These are phyloP conservation scores for Thozetella sp. DNA, from an alignment of 495 filamentous ascomycete genomes.

Conservation along the genomic window DNA sequence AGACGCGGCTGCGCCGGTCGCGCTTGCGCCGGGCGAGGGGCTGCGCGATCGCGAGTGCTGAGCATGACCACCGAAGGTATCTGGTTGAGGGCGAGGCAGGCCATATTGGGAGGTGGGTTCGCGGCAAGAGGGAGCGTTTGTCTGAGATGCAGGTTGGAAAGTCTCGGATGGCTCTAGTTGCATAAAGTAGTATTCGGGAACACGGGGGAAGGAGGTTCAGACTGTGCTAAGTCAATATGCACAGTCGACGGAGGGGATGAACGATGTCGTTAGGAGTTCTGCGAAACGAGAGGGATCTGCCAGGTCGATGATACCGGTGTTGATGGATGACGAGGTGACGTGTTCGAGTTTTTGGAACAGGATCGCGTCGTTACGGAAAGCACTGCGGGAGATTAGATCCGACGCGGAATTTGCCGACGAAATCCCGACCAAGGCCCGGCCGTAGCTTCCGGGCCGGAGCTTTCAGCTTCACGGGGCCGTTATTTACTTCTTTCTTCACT, in stretches of 20 bases:
- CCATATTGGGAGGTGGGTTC: constrained; percentile 73
- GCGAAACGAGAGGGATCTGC: background rate
- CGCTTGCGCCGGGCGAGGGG: constrained; percentile 26
- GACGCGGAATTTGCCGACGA: background rate
- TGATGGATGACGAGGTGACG: background rate
- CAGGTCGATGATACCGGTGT: background rate
- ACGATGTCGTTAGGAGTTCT: background rate
- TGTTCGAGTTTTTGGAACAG: background rate
- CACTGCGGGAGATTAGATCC: background rate
- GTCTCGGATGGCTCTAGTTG: constrained; percentile 74
- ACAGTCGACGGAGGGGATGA: constrained; percentile 26
- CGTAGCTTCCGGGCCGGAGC: background rate
- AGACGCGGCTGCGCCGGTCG: constrained; percentile 11
- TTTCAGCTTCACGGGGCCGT: too few species aligned
- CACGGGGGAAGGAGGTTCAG: constrained; percentile 37
- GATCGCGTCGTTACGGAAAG: background rate
- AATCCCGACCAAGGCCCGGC: background rate
- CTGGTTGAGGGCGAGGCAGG: constrained; percentile 54
- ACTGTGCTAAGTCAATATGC: constrained; percentile 64
- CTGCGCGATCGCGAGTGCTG: constrained; percentile 22
- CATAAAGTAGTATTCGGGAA: constrained; percentile 72
- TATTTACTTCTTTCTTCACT: too few species aligned
- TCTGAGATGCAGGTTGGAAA: constrained; percentile 53
- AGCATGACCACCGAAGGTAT: constrained; percentile 28
- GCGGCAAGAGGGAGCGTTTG: constrained; percentile 41